Evolutionary conservation across 75 land plant species (phyloP).

Genomic region (Larix kaempferi): DNA sequence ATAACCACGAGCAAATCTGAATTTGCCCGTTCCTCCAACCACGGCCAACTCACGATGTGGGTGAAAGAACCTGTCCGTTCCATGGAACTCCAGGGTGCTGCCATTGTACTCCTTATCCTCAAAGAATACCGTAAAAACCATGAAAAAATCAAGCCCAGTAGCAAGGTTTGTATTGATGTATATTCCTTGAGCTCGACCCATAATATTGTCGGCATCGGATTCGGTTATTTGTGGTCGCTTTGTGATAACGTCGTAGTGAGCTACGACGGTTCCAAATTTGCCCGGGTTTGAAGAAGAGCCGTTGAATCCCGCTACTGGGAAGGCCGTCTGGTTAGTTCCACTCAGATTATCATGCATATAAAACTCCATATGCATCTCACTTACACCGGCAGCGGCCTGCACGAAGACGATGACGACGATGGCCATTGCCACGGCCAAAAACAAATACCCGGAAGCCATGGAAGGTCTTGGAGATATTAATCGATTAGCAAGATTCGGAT

Average conservation of each 20-base stretch:
- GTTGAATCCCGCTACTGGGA: too few species aligned
- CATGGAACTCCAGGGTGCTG: slow-evolving; percentile 24
- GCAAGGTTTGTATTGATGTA: not conserved
- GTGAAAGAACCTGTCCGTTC: slow-evolving; percentile 10
- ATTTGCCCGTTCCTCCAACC: slow-evolving; percentile 29
- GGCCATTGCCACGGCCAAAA: too few species aligned
- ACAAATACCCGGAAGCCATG: too few species aligned
- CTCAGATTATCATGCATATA: too few species aligned
- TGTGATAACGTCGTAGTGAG: not conserved
- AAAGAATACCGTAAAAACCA: not conserved
- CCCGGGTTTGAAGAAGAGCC: not conserved
- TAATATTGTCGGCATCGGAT: too few species aligned
- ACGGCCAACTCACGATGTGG: slow-evolving; percentile 12
- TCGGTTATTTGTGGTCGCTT: not conserved
- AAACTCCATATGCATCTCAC: too few species aligned
- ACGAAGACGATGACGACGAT: too few species aligned
- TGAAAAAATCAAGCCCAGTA: not conserved
- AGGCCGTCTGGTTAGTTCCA: too few species aligned
- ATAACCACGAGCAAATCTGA: slow-evolving; percentile 23
- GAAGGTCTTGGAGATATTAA: too few species aligned
- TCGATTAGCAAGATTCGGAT: too few species aligned
- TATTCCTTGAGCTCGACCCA: not conserved
- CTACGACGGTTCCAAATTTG: not conserved
- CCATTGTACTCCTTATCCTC: not conserved
- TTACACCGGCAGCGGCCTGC: too few species aligned